phyloP scores from a whole-genome alignment of 2,329 filamentous ascomycete species.

The Colletotrichum gigasporum region DNA sequence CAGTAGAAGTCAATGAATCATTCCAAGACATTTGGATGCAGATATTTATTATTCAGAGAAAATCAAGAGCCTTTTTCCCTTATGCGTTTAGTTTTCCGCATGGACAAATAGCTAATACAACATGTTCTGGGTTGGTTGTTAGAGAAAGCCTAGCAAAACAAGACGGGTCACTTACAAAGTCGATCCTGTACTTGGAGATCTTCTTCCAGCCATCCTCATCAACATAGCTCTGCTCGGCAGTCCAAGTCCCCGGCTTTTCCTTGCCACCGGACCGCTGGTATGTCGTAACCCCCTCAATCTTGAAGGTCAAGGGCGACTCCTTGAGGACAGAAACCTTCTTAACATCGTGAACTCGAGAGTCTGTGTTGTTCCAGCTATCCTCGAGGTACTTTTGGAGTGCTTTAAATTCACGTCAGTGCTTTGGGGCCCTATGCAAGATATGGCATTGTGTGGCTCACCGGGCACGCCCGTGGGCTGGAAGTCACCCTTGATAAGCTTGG shows the following conservation, averaged over 20 bases:
- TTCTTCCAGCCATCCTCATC: not conserved
- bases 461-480: not conserved
- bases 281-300: not conserved
- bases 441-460: not conserved
- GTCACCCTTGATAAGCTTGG: not conserved
- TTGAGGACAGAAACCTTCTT: not conserved
- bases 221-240: not conserved
- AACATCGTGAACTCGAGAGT: not conserved
- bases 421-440: too few relatives aligned
- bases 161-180: not conserved
- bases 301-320: not conserved
- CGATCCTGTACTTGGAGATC: not conserved
- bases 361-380: constrained; percentile 1
- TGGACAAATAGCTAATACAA: too few relatives aligned
- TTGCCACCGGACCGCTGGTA: not conserved
- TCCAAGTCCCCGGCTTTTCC: not conserved
- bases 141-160: too few relatives aligned
- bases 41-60: too few relatives aligned
- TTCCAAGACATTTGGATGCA: too few relatives aligned
- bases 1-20: too few relatives aligned
- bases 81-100: too few relatives aligned
- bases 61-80: too few relatives aligned
- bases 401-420: not conserved
- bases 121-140: not conserved
- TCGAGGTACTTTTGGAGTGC: not conserved